Conservation (phyloP, 2,329 filamentous ascomycete species). For the Hypoxylon sp. region DNA sequence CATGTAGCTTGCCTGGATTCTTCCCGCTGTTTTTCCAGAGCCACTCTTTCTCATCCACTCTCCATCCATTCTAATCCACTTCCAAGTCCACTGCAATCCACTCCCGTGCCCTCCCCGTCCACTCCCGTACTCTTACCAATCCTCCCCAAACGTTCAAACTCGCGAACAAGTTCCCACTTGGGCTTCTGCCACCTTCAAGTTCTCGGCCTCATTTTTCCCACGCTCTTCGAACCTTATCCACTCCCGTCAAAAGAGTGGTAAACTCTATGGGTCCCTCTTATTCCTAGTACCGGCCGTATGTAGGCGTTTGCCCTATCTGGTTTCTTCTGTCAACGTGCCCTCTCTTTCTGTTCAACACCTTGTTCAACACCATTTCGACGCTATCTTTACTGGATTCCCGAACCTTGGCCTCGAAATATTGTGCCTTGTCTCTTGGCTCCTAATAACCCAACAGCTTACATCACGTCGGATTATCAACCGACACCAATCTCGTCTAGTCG, state of each 20-base stretch:
- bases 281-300: slow-evolving; percentile 38
- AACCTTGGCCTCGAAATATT: slow-evolving; percentile 29
- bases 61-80: slow-evolving; percentile 24
- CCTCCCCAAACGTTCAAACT: slow-evolving; percentile 35
- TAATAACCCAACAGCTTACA: slow-evolving; percentile 29
- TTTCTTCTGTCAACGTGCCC: slow-evolving; percentile 37
- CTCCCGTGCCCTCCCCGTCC: slow-evolving; percentile 32
- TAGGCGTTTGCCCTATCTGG: slow-evolving; percentile 36
- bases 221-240: slow-evolving; percentile 34
- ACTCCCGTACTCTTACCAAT: slow-evolving; percentile 37
- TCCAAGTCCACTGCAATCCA: slow-evolving; percentile 18
- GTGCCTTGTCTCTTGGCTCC: slow-evolving; percentile 32
- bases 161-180: slow-evolving; percentile 45
- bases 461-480: slow-evolving; percentile 18
- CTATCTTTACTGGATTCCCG: slow-evolving; percentile 28
- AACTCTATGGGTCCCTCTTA: slow-evolving; percentile 39
- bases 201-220: slow-evolving; percentile 49
- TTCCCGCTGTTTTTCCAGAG: slow-evolving; percentile 41
- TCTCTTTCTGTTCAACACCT: slow-evolving; percentile 28
- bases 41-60: slow-evolving; percentile 22
- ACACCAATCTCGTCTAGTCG: slow-evolving; percentile 22
- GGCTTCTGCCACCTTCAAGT: slow-evolving; percentile 39
- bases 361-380: slow-evolving; percentile 21
- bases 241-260: slow-evolving; percentile 28
- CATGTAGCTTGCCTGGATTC: slow-evolving; percentile 20